Evolutionary conservation across 345 rosid genomes (phyloP).

Genomic region (Barbarea vulgaris): DNA sequence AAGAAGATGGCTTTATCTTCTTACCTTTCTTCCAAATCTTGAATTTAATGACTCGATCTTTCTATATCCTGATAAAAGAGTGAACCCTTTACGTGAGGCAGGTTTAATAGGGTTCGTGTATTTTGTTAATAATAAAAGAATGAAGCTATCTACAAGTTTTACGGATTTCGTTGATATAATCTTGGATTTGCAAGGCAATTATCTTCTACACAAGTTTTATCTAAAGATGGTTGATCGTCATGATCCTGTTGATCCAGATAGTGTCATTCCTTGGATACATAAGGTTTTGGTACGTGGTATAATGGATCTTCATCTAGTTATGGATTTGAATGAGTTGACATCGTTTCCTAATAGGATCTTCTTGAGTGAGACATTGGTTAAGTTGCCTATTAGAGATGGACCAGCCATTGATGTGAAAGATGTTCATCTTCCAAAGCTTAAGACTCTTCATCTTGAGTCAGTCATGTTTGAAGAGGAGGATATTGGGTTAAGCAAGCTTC

Average conservation of each 20-base stretch:
- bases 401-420: background rate
- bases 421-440: slow-evolving; percentile 28
- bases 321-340: background rate
- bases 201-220: slow-evolving; percentile 4
- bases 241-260: background rate
- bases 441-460: background rate
- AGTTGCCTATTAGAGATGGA: background rate
- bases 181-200: background rate
- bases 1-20: background rate
- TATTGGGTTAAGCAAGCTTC: background rate
- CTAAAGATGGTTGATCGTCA: background rate
- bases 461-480: background rate
- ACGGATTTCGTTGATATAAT: slow-evolving; percentile 12
- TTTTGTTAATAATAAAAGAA: background rate
- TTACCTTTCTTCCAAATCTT: slow-evolving; percentile 8
- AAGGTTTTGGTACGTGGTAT: slow-evolving; percentile 15
- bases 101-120: background rate
- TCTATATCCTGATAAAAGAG: background rate
- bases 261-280: slow-evolving; percentile 10
- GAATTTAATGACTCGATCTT: slow-evolving; percentile 9
- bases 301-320: background rate
- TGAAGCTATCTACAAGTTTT: background rate
- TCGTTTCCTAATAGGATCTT: background rate
- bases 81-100: background rate
- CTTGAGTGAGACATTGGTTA: slow-evolving; percentile 14